These are phyloP conservation scores for Thoreauomyces humboldtii DNA, from an alignment of 192 early-diverging fungal genomes.

Conservation along the genomic window DNA sequence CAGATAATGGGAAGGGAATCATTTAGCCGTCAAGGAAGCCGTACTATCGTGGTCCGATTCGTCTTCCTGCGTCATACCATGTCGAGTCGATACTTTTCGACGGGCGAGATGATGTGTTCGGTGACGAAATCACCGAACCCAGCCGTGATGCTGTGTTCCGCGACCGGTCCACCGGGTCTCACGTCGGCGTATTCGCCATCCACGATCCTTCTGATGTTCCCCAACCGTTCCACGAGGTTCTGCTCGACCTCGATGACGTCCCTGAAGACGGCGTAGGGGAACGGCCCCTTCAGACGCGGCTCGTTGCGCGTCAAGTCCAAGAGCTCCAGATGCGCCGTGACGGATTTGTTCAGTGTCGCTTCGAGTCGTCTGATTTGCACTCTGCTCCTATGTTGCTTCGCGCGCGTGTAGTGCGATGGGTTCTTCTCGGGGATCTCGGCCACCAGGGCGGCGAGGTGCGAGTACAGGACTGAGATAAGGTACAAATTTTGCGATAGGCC, in stretches of 20 bases:
- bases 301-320: constrained; percentile 75
- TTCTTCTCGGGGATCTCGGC: constrained; percentile 15
- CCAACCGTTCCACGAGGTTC: constrained; percentile 74
- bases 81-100: constrained; percentile 63
- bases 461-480: constrained; percentile 64
- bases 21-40: no score
- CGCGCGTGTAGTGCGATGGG: constrained; percentile 12
- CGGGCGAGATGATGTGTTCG: constrained; percentile 59
- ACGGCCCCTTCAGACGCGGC: constrained; percentile 81
- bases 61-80: no score
- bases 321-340: constrained; percentile 61
- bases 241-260: constrained; percentile 70
- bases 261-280: constrained; percentile 62
- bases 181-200: constrained; percentile 27
- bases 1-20: no score
- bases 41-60: no score
- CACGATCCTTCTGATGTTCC: constrained; percentile 71
- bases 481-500: constrained; percentile 50
- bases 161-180: neutral
- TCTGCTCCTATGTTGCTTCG: constrained; percentile 3
- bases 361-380: constrained; percentile 42
- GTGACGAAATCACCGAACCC: constrained; percentile 21
- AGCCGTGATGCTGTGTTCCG: neutral
- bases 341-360: constrained; percentile 57
- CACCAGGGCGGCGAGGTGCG: constrained; percentile 69